Evolutionary conservation across 2,329 filamentous ascomycete genomes (phyloP), one percentile per base, ranked within the genome.

Genomic region (Fusarium verrucosum): DNA sequence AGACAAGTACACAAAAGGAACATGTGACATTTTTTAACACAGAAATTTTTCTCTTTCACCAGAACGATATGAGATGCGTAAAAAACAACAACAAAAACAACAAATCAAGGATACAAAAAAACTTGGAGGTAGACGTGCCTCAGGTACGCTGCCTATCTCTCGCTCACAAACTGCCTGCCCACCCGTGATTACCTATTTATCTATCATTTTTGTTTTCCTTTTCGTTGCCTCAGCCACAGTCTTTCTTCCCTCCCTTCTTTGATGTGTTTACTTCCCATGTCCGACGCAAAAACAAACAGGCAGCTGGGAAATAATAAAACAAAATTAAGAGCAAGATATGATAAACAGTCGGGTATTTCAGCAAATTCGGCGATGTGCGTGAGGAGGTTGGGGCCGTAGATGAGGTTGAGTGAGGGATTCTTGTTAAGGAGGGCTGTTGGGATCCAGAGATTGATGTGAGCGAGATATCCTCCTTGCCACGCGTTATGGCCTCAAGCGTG

Each of bases 291-390:
- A 41, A 33, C 17, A 37, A 25, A 52, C 43, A 56, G 28, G 30
- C 43, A 54, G 26, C 19, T 23, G 40, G 23, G 32, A 43, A 26
- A 33, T 40, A 40, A 36, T 25, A 51, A 36, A 36, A 41, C 33
- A 54, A 46, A 41, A 55, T n/a, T n/a, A 43, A 38, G 33, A 43
- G 41, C 16, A 38, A 59, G 26, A 50, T 49, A 37, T 50, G 33
- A 62, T 57, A 50, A 50, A 44, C 51, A 62, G 42, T 59, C 44
- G 63, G 63, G 63, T 66, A 66, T 66, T 66, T 66, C 44, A 58
- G 57, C 62, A 65, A 41, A 66, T 46, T 65, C 37, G 50, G 52
- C 62, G 52, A 41, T 35, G 54, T 49, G 36, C 58, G 33, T 38
- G 41, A 42, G 36, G 36, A 52, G 46, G n/a, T 36, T 22, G 36